Percentiles rank a stretch among this genome's conserved stretches.
Conservation (phyloP, 768 basidiomycete genomes). For the Mycena floridula region DNA sequence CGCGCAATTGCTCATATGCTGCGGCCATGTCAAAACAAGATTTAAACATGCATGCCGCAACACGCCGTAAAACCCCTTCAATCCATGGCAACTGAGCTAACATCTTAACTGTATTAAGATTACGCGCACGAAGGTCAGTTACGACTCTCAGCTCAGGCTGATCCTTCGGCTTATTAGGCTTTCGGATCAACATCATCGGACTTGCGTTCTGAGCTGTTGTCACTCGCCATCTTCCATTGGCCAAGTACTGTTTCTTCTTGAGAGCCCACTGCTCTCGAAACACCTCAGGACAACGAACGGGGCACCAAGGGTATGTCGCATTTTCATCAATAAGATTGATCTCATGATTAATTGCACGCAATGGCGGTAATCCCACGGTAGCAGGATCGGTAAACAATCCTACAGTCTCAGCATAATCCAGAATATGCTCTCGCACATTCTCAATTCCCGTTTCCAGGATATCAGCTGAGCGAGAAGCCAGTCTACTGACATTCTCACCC, state of each 20-base stretch:
- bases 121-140: too few relatives aligned
- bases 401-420: background rate
- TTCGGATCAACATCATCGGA: conserved; percentile 1
- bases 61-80: conserved; percentile 17
- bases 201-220: conserved; percentile 12
- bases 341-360: conserved; percentile 7
- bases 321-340: conserved; percentile 5
- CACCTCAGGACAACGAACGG: conserved; percentile 4
- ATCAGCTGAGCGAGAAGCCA: background rate
- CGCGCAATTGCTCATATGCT: conserved; percentile 23
- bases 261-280: conserved; percentile 10
- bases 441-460: background rate
- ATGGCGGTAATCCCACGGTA: conserved; percentile 3
- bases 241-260: conserved; percentile 1
- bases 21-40: conserved; percentile 21
- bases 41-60: conserved; percentile 8
- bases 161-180: conserved; percentile 2
- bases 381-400: conserved; percentile 5
- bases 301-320: conserved; percentile 11
- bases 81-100: conserved; percentile 20
- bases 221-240: conserved; percentile 1
- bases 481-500: background rate
- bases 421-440: background rate
- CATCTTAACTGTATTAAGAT: conserved; percentile 29
- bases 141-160: too few relatives aligned